Percentiles rank a stretch among this genome's conserved stretches.
Evolutionary conservation across 2,329 filamentous ascomycete species (phyloP).

Genomic region (Paecilomyces fulvus): DNA sequence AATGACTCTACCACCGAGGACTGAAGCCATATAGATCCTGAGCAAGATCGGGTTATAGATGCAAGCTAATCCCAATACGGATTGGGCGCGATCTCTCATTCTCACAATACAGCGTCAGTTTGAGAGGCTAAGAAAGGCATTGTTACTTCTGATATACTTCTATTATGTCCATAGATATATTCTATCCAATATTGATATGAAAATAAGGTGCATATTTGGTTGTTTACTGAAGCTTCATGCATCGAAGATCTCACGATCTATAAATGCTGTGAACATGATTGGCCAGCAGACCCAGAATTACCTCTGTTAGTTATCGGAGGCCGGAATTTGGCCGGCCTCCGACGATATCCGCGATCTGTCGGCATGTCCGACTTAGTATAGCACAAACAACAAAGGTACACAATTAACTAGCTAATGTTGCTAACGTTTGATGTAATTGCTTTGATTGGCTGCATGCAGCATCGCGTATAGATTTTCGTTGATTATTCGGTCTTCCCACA

Average conservation of each 20-base stretch:
- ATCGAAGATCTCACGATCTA: neutral
- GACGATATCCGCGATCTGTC: constrained; percentile 10
- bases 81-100: neutral
- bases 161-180: neutral
- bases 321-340: constrained; percentile 36
- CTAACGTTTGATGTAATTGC: too few relatives aligned
- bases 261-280: constrained; percentile 10
- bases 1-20: neutral
- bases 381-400: neutral
- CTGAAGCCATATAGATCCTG: constrained; percentile 14
- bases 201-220: neutral
- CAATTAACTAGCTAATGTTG: too few relatives aligned
- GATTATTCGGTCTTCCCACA: too few relatives aligned
- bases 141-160: neutral
- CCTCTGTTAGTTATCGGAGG: constrained; percentile 21
- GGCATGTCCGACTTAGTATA: neutral
- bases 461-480: too few relatives aligned
- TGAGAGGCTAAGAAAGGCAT: neutral
- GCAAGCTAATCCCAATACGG: constrained; percentile 17
- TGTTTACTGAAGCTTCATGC: neutral
- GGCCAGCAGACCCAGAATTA: constrained; percentile 5
- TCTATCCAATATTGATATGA: neutral
- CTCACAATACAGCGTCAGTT: neutral
- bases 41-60: constrained; percentile 21
- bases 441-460: too few relatives aligned